Base-by-base conservation (phyloP, 164 flowering plant species). In the Piper betle region DNA sequence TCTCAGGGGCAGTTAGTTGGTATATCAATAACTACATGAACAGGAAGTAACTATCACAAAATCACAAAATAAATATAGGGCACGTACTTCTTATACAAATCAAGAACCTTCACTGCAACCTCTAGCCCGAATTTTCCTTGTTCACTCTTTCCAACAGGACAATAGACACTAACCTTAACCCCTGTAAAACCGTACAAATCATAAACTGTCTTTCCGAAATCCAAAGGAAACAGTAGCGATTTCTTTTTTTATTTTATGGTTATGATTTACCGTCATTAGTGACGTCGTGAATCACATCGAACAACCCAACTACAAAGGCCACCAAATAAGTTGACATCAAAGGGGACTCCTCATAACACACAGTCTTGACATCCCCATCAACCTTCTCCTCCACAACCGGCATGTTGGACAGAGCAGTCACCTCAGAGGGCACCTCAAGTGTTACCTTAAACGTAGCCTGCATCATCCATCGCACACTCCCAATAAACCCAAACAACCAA, bases 311-410 rank as follows among this genome's bases (percentile, higher is more conserved):
- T 15, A 94, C 97, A 66, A 85, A 69, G 39, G 97, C 99, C 54
- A 94, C 96, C 78, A 94, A 79, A 73, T 91, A 94, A 39, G 99
- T 91, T 12, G 99, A 94, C 99, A 94, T 94, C 58, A 91, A 80
- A 37, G 96, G 96, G 41, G 97, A 80, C 61, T 88, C 96, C 69
- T 85, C 79, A 68, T 80, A 91, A 52, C 68, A 73, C 60, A 94
- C 83, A 5, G 73, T 88, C 73, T 85, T 94, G 48, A 78, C 55
- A 71, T 71, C 60, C 40, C 96, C 97, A 62, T 83, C 61, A 57
- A 67, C 63, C 58, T 82, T 80, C 70, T 94, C 99, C 59, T 87
- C 79, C 68, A 66, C 15, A 54, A 88, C 74, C 38, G 97, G 96
- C 99, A 91, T 94, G 73, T 94, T 94, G 37, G 99, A 91, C 67